Base-by-base conservation (phyloP, 2,329 filamentous ascomycete genomes). In the Fusarium liriodendri region DNA sequence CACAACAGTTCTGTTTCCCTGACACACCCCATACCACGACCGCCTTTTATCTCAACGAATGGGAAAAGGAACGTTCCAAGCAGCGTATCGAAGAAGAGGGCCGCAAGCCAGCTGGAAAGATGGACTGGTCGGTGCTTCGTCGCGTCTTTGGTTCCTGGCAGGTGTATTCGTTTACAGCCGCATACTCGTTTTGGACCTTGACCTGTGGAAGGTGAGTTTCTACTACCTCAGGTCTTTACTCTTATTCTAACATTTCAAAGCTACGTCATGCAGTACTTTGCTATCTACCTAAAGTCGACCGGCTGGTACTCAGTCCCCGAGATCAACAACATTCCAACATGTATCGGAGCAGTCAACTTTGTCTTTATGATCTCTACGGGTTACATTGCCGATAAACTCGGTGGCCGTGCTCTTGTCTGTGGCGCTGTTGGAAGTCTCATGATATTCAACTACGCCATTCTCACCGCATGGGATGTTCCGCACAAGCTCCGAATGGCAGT, bases 41-140 rank as follows among this genome's bases (percentile, higher is more conserved):
- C 1, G 85, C 85, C 0, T 85, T 83, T 65, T 87, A 83, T 57
- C 77, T 87, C 25, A 84, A 78, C 79, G 82, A 83, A 0, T 81
- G 91, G 72, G 93, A 95, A 80, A 87, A 88, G 27, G 85, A 89
- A 65, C 87, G 92, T 42, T 91, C 94, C 70, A 85, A 88, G 16
- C 88, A 92, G 54, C 88, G 93, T 71, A 95, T 96, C 78, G 88
- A 93, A 73, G 88, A 90, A 62, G 84, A 85, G 50, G 84, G 84
- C 20, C 80, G 83, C 58, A 80, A 78, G 57, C 83, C 83, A 4
- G 70, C 76, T 3, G 81, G 82, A 2, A 82, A 82, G 70, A 77
- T 84, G 63, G 77, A 84, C 61, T 73, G 65, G 63, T 47, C 65
- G 35, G 80, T 85, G 22, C 69, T 85, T 62, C 76, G 77, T 55